phyloP scores from a whole-genome alignment of 768 basidiomycete species.

The Termitomyces bulborhizus region DNA sequence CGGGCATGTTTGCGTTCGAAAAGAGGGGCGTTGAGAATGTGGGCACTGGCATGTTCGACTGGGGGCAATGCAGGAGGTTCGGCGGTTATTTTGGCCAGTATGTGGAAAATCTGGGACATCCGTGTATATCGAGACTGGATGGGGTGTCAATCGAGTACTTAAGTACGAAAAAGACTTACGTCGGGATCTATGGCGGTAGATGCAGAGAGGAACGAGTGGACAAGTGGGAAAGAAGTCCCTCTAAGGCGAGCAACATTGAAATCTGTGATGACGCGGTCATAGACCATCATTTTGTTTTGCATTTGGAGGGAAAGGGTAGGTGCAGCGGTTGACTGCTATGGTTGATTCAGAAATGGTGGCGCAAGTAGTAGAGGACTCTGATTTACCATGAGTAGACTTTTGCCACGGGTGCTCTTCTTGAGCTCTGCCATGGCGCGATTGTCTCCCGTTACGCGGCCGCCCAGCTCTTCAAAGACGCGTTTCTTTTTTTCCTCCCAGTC shows the following conservation, averaged over 20 bases:
- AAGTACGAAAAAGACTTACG: conserved; percentile 29
- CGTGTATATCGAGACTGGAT: conserved; percentile 45
- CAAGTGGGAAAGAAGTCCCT: conserved; percentile 68
- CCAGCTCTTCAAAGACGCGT: conserved; percentile 84
- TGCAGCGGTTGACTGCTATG: conserved; percentile 27
- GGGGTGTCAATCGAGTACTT: neutral
- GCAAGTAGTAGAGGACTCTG: neutral
- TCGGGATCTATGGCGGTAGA: conserved; percentile 53
- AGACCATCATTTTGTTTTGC: conserved; percentile 96
- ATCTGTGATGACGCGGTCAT: conserved; percentile 75
- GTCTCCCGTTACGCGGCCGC: conserved; percentile 55
- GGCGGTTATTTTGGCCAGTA: conserved; percentile 68
- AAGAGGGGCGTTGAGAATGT: conserved; percentile 73
- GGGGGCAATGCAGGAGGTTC: conserved; percentile 75
- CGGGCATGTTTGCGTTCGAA: conserved; percentile 81
- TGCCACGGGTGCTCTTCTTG: conserved; percentile 58
- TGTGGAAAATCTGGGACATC: conserved; percentile 64
- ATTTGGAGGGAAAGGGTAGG: conserved; percentile 67
- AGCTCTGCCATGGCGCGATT: conserved; percentile 50
- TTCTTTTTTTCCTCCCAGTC: conserved; percentile 93
- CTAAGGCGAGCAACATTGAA: conserved; percentile 71
- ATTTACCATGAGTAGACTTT: conserved; percentile 47
- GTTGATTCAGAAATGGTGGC: neutral
- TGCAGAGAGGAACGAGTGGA: conserved; percentile 67
- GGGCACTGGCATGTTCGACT: conserved; percentile 72